Evolutionary conservation across 768 basidiomycete genomes (phyloP), one percentile per base, ranked within the genome.

Genomic region (Russula vinacea): DNA sequence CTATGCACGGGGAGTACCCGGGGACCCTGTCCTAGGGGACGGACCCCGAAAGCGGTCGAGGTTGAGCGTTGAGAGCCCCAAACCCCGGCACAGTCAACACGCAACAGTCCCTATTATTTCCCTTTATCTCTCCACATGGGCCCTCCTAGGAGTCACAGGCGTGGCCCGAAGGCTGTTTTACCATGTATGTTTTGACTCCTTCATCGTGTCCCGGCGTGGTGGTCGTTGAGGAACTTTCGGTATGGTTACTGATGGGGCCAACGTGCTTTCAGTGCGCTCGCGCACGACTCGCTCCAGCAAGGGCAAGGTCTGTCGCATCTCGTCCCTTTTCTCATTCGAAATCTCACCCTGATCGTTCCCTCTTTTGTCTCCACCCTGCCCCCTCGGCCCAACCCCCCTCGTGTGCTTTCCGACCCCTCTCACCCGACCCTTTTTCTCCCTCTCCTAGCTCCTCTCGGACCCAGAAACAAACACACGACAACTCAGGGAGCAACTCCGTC

Each of bases 401-500:
- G 58, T 50, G 57, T 67, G 59, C 51, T 61, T 53, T 66, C 60
- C 7, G 10, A 33, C n/a, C 13, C 42, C 51, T 11, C 51, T 22
- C 58, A 29, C 29, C 29, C 60, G 22, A 24, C 26, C 33, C 64
- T 5, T 67, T 44, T 22, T 29, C 17, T 33, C n/a, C 14, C 17
- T 53, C 49, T 55, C 26, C 33, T 29, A 74, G 74, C 79, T 83
- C 67, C 74, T 80, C 52, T 76, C 83, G 45, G 83, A 88, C 76
- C 86, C 88, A 58, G 79, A 79, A 45, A 78, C 84, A 70, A 89
- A 84, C 73, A 85, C 84, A 24, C 81, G 83, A 62, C 81, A 80
- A 56, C 85, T 95, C 67, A 84, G 80, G 7, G 78, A 80, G 59
- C 91, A 94, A 76, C 84, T 96, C 44, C 83, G 84, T 55, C 80